These are phyloP conservation scores for Phoenix roebelenii DNA, from an alignment of 176 grass and related monocot species.

Conservation along the genomic window DNA sequence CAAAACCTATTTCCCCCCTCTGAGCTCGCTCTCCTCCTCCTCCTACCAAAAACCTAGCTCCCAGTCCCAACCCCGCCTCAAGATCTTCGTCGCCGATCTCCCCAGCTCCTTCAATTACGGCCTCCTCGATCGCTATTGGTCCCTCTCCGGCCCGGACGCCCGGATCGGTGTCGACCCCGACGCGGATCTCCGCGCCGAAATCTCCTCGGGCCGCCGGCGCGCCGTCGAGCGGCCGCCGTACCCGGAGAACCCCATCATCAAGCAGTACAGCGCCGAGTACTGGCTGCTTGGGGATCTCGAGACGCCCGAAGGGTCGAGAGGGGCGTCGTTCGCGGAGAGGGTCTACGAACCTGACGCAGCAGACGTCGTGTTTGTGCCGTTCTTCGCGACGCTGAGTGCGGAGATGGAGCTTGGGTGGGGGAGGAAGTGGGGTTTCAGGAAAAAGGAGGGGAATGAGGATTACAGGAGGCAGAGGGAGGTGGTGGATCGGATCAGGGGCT, in stretches of 20 bases:
- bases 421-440: constrained; percentile 52
- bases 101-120: constrained; percentile 67
- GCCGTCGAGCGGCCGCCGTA: constrained; percentile 25
- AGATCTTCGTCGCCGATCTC: constrained; percentile 69
- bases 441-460: constrained; percentile 50
- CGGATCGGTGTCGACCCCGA: constrained; percentile 51
- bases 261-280: constrained; percentile 93
- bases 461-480: constrained; percentile 69
- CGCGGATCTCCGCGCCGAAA: constrained; percentile 13
- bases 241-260: constrained; percentile 57
- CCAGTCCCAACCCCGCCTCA: constrained; percentile 23
- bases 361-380: constrained; percentile 84
- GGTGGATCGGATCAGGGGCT: constrained; percentile 47
- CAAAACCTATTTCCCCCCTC: constrained; percentile 14
- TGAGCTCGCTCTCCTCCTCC: constrained; percentile 32
- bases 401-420: constrained; percentile 98
- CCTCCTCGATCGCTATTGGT: constrained; percentile 82
- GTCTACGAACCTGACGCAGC: constrained; percentile 46
- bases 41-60: constrained; percentile 5
- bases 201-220: constrained; percentile 11
- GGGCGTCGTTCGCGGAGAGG: constrained; percentile 23
- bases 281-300: constrained; percentile 70
- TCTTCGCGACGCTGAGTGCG: constrained; percentile 80
- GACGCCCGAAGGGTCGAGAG: constrained; percentile 3
- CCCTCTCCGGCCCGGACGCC: constrained; percentile 50